Base-by-base conservation (phyloP, 2,329 filamentous ascomycete genomes). In the Bipolaris oryzae region DNA sequence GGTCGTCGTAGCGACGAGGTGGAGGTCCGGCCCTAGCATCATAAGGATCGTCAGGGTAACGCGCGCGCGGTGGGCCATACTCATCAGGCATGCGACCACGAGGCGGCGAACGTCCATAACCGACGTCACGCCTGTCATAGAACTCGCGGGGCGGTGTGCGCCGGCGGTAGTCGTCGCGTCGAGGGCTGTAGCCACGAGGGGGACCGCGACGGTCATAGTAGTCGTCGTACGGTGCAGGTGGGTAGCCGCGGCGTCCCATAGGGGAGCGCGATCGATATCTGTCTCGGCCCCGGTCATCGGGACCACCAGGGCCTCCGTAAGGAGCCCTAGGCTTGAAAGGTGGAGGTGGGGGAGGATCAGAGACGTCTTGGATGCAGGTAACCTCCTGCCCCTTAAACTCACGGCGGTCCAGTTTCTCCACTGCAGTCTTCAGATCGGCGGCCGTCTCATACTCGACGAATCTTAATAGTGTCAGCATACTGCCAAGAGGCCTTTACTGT, bases 361-460 rank as follows among this genome's bases (percentile, higher is more conserved):
- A 71, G 85, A 98, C 94, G 81, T 97, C 93, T 71, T 92, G 88
- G 70, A 90, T 82, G 79, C 95, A 99, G 66, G 85, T 88, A 67
- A 99, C 94, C 64, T 87, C 85, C 64, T 87, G 87, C 69, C 92
- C 92, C 82, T 97, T 97, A 79, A 98, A 98, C 73, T 96, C 92
- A 74, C 88, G 89, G 65, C 88, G 88, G 76, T 98, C 92, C 62
- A 99, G 89, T 79, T 97, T 97, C 77, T 97, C 92, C 55, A 98
- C 91, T 51, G 95, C 95, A 58, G 89, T 89, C 75, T 91, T 92
- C 57, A 99, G 82, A 73, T 99, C 95, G 66, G 87, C 88, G 57
- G 90, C 90, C 61, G 92, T 96, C 80, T 99, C 95, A 73, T 97
- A 99, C 76, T 99, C 95, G 74, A 99, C 94, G 77, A 97, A 98